Evolutionary conservation across 179 eudicot genomes (phyloP), one percentile per base, ranked within the genome.

Genomic region (Sideroxylon spinosum): DNA sequence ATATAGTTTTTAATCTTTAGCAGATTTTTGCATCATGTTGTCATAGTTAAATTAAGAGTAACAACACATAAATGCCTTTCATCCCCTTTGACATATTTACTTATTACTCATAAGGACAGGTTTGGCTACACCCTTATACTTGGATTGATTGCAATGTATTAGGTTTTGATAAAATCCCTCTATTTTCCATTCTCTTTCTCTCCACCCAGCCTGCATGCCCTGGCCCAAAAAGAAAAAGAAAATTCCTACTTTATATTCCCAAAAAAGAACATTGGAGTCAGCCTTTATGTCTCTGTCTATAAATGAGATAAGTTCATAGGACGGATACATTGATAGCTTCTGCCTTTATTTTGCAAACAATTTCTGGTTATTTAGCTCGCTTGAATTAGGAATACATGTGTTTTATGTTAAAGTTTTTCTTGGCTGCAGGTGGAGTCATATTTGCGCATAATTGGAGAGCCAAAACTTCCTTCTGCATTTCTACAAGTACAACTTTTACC

Each of bases 381-480:
- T 12, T 52, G 63, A 73, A 50, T 4, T 23, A 17, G 57, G 46
- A 25, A 20, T 63, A 48, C 16, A 7, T 61, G 14, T 25, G 9
- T 48, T 66, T 64, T 52, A n/a, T 67, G 32, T 5, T 56, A 28
- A n/a, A n/a, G 68, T 66, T 73, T n/a, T 70, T 72, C 67, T 73
- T 74, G 68, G 50, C 19, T 78, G 83, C 91, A 95, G 99, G 99
- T 93, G 78, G 98, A 89, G 81, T 95, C 99, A 28, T 93, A 95
- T 79, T 85, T 95, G 82, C 86, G 83, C 69, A 84, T 95, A 53
- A 84, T 93, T 82, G 99, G 93, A 76, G 95, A 90, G 83, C 99
- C 97, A 20, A 95, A 95, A 82, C 93, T 95, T 56, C 98, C 99
- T 71, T 95, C 99, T 61, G 86, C 91, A 77, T 95, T 95, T 78